Percentiles rank a stretch among this genome's conserved stretches.
These are phyloP conservation scores for Microthlaspi erraticum DNA, from an alignment of 345 rosid species.

Conservation along the genomic window DNA sequence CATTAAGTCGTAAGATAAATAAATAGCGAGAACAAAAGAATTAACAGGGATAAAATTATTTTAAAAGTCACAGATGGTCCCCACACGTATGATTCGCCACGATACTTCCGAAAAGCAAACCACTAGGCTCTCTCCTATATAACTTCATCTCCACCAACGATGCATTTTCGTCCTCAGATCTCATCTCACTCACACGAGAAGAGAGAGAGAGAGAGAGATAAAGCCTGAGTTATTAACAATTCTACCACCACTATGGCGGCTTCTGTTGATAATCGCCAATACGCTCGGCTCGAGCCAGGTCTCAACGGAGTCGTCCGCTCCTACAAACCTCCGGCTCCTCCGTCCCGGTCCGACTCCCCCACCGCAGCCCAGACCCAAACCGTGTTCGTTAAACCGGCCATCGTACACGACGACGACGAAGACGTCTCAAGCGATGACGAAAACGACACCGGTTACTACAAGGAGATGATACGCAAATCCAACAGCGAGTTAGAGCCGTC, in stretches of 20 bases:
- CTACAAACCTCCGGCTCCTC: conserved; percentile 51
- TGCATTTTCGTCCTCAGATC: conserved; percentile 45
- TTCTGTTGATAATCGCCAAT: conserved; percentile 72
- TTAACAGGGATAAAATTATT: neutral
- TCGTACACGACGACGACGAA: conserved; percentile 20
- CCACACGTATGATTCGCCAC: conserved; percentile 30
- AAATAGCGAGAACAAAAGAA: neutral
- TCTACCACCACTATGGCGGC: conserved; percentile 58
- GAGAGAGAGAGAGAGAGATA: conserved; percentile 27
- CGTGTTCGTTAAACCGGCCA: conserved; percentile 33
- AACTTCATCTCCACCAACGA: conserved; percentile 36
- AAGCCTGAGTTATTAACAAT: neutral
- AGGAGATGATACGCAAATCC: conserved; percentile 53
- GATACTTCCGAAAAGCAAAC: conserved; percentile 36
- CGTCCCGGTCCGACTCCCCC: conserved; percentile 47
- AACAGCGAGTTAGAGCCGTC: conserved; percentile 74
- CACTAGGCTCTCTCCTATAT: conserved; percentile 37
- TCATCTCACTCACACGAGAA: conserved; percentile 38
- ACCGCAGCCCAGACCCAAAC: conserved; percentile 32
- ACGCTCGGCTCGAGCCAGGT: conserved; percentile 50
- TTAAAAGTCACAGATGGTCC: conserved; percentile 22
- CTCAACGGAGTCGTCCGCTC: conserved; percentile 59
- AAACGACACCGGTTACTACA: conserved; percentile 48
- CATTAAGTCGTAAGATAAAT: neutral
- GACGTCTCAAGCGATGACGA: conserved; percentile 65